Conservation (phyloP, 208 protist species). For the Giardia duodenalis region DNA sequence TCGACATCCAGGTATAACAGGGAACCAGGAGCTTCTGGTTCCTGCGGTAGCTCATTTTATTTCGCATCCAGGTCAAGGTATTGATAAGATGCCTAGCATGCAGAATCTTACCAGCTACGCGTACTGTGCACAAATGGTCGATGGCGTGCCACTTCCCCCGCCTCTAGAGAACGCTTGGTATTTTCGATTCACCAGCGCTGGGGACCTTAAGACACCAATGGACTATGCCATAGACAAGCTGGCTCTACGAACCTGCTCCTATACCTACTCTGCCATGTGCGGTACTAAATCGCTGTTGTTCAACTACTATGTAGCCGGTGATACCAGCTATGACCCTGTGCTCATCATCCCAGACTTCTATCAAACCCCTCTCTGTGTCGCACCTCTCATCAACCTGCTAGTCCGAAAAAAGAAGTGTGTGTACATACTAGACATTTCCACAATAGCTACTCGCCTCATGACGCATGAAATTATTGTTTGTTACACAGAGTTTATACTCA, state of each 20-base stretch:
- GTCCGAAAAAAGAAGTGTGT: neutral
- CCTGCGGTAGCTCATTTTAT: too few relatives aligned
- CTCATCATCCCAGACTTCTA: neutral
- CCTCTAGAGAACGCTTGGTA: neutral
- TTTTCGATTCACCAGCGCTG: neutral
- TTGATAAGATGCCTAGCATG: too few relatives aligned
- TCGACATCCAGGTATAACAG: too few relatives aligned
- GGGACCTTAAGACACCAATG: neutral
- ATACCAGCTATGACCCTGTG: neutral
- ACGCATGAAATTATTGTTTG: neutral
- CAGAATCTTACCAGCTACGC: too few relatives aligned
- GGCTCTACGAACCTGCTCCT: neutral
- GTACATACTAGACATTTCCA: neutral
- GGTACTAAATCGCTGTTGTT: neutral
- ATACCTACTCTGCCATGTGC: neutral
- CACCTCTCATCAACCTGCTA: neutral
- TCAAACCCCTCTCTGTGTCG: neutral
- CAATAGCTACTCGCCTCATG: neutral
- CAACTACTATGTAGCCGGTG: neutral
- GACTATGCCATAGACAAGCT: neutral
- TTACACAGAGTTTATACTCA: neutral
- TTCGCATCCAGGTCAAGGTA: too few relatives aligned
- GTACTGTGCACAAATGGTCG: neutral
- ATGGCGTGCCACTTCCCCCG: neutral
- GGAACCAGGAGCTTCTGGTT: too few relatives aligned